Conservation (phyloP, 371 early-diverging fungal species). For the Apophysomyces trapeziformis region DNA sequence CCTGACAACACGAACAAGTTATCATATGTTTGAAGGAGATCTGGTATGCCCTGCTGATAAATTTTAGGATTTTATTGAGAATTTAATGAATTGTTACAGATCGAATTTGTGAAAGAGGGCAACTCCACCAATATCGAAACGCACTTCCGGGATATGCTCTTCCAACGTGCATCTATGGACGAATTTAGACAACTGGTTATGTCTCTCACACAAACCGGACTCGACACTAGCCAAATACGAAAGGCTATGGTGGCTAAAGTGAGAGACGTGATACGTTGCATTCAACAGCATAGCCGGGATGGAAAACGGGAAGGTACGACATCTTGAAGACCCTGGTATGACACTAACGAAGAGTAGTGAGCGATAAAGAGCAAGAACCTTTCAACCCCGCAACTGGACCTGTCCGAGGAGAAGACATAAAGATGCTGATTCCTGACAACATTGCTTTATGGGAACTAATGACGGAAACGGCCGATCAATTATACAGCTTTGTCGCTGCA, state of each 20-base stretch:
- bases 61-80: not conserved
- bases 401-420: slow-evolving; percentile 46
- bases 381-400: slow-evolving; percentile 24
- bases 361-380: slow-evolving; percentile 22
- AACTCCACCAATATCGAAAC: slow-evolving; percentile 61
- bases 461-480: slow-evolving; percentile 79
- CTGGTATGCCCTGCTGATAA: slow-evolving; percentile 29
- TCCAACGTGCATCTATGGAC: slow-evolving; percentile 78
- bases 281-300: slow-evolving; percentile 51
- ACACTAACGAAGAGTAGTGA: slow-evolving; percentile 8
- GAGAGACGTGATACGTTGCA: slow-evolving; percentile 68
- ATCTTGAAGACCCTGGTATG: not conserved
- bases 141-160: slow-evolving; percentile 71
- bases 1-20: slow-evolving; percentile 62
- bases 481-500: slow-evolving; percentile 75
- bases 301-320: slow-evolving; percentile 22
- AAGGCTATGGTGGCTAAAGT: slow-evolving; percentile 73
- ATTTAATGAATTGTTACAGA: slow-evolving; percentile 30
- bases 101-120: slow-evolving; percentile 63
- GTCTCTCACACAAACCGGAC: slow-evolving; percentile 43
- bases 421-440: slow-evolving; percentile 70
- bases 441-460: slow-evolving; percentile 76
- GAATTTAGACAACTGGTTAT: slow-evolving; percentile 64
- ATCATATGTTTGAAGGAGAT: slow-evolving; percentile 64
- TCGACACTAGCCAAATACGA: slow-evolving; percentile 61